Conservation (phyloP, 257 asterid species). For the Ajuga chamaepitys region DNA sequence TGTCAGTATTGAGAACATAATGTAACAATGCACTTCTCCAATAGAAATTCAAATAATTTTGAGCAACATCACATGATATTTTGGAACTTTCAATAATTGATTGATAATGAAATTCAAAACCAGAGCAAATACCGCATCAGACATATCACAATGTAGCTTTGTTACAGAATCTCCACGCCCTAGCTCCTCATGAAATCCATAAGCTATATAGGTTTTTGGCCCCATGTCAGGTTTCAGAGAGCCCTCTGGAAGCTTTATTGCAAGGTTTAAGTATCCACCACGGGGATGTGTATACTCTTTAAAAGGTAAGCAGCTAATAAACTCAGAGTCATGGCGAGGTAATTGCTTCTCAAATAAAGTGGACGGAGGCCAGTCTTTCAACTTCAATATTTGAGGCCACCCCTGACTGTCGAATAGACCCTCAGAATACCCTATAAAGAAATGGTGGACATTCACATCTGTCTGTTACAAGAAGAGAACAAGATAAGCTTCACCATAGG, state of each 20-base stretch:
- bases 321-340: conserved; percentile 39
- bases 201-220: conserved; percentile 48
- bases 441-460: conserved; percentile 23
- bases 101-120: background rate
- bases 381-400: conserved; percentile 39
- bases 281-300: conserved; percentile 41
- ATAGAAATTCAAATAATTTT: background rate
- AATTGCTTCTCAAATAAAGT: conserved; percentile 26
- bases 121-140: conserved; percentile 33
- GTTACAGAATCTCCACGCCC: conserved; percentile 52
- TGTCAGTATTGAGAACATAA: background rate
- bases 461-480: conserved; percentile 8
- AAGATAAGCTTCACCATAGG: background rate
- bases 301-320: conserved; percentile 35
- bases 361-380: conserved; percentile 49
- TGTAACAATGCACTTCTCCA: background rate
- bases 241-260: conserved; percentile 20
- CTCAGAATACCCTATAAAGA: conserved; percentile 23
- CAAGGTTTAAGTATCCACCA: conserved; percentile 34
- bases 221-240: conserved; percentile 47
- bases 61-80: background rate
- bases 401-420: conserved; percentile 9
- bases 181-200: conserved; percentile 34
- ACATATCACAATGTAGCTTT: conserved; percentile 38
- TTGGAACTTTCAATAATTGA: background rate